A percentile compares a stretch with the other conserved stretches of the same genome.
Evolutionary conservation across 805 yeast species (phyloP).

Genomic region (Geotrichum ghanense): DNA sequence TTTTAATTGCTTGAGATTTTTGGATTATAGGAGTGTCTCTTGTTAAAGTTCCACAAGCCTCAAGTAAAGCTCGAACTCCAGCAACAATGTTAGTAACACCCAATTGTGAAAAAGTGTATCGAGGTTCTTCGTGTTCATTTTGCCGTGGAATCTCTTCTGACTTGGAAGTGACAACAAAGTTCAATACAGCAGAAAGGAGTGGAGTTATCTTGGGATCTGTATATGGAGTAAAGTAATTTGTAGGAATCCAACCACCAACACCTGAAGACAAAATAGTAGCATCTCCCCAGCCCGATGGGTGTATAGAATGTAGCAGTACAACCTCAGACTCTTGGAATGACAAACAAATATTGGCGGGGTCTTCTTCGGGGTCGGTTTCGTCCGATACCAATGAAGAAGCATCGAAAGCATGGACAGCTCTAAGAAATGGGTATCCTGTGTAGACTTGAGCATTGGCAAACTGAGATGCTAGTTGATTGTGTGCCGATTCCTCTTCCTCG

Average conservation of each 20-base stretch:
- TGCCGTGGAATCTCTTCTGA: slow-evolving; percentile 13
- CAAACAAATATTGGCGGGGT: slow-evolving; percentile 24
- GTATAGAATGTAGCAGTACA: slow-evolving; percentile 27
- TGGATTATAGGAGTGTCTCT: slow-evolving; percentile 24
- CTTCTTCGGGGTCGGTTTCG: slow-evolving; percentile 15
- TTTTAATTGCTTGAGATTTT: slow-evolving; percentile 20
- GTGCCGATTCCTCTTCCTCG: background rate
- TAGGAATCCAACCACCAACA: slow-evolving; percentile 33
- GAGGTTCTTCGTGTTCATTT: slow-evolving; percentile 4
- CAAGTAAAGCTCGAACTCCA: slow-evolving; percentile 28
- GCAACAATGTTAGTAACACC: slow-evolving; percentile 28
- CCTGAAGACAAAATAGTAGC: slow-evolving; percentile 27
- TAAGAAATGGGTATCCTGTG: slow-evolving; percentile 22
- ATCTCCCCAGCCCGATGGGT: slow-evolving; percentile 34
- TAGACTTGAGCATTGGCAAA: background rate
- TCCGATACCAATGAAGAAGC: slow-evolving; percentile 17
- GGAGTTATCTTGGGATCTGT: slow-evolving; percentile 27
- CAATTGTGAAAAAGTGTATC: slow-evolving; percentile 24
- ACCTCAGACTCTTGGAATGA: slow-evolving; percentile 27
- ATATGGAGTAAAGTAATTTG: slow-evolving; percentile 29
- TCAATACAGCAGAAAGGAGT: slow-evolving; percentile 26
- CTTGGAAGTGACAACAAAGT: slow-evolving; percentile 25
- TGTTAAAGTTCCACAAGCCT: slow-evolving; percentile 24
- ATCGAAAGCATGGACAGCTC: slow-evolving; percentile 26
- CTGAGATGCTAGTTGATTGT: background rate